Evolutionary conservation across 768 basidiomycete genomes (phyloP), one percentile per base, ranked within the genome.

Genomic region (Suillus brevipes): DNA sequence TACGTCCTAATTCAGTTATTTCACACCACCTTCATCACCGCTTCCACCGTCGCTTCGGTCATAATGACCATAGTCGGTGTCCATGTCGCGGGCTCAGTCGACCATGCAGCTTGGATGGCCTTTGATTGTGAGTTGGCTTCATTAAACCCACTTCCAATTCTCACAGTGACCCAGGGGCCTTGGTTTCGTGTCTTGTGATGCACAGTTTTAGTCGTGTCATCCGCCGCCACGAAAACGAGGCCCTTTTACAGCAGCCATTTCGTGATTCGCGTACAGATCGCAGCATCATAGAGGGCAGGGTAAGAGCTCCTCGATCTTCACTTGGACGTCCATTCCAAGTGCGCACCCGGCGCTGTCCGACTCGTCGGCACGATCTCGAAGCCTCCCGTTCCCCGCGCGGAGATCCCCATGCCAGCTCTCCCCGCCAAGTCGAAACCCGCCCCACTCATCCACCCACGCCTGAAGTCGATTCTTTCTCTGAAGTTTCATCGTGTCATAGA

Each of bases 121-220:
- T 62, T 86, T 20, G 84, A 85, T 68, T 89, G 88, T 87, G 71
- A 67, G 84, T 72, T 40, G 1, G 60, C 62, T 43, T 31, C 47
- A 52, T 18, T 52, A 23, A 53, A 28, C 34, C 20, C 31, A 20
- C 28, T 45, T 47, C 8, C 20, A 67, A 69, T 52, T 65, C 50
- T 61, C 31, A 53, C 31, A 10, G 52, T 52, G 47, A 49, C 42
- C 3, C 69, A 88, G 87, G 86, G 87, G 78, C 80, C 20, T 72
- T 87, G 14, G 81, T 87, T 20, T 87, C 87, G 0, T 59, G 85
- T 16, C 75, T 87, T 42, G 81, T 82, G 16, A 83, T 89, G 66
- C 84, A 87, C 67, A 87, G 85, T 72, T 87, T 87, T 67, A 78
- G 82, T 50, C 81, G 85, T 25, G 87, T 88, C 9, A 80, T 88